Base-by-base conservation (phyloP, 352 stramenopile genomes). In the Pythium chondricola region DNA sequence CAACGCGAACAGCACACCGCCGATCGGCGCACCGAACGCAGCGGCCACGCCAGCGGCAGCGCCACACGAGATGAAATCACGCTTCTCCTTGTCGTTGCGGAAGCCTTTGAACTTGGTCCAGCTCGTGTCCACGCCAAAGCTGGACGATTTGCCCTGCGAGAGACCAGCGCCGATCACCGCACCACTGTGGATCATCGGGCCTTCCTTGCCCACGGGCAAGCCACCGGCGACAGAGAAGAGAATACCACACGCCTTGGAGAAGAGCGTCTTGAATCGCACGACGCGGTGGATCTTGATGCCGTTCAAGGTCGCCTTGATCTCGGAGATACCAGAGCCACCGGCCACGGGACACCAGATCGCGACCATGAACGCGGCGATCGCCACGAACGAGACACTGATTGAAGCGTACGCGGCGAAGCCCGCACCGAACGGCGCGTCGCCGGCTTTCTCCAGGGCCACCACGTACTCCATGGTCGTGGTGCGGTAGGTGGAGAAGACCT, bases 301-400 rank as follows among this genome's bases (percentile, higher is more conserved):
- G 67, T 99, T 99, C 11, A 99, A 70, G 18, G 95, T 98, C 27
- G 91, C 94, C 63, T 99, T 99, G 54, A 99, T 98, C 69, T 99
- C 97, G 0, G 86, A 83, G 61, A 99, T 98, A 35, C 96, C 96
- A 6, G 94, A 98, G 9, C 97, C 97, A 32, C 74, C 90, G 2
- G 89, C 90, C 17, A 98, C 85, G 1, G 96, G 96, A 64, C 98
- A 97, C 9, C 97, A 58, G 50, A 91, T 97, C 31, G 97, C 89
- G 17, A 98, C 96, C 24, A 94, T 76, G 41, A 85, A 85, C 24
- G 78, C 83, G 0, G 93, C 88, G 25, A 98, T 77, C 1, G 79
- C 63, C 20, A 97, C 96, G 58, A 98, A 99, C 6, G 67, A 51
- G 6, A 97, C 67, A 53, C 97, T 97, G 31, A 97, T 95, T 16